Conservation (phyloP, 2,329 filamentous ascomycete genomes). For the Neocucurbitaria cava region DNA sequence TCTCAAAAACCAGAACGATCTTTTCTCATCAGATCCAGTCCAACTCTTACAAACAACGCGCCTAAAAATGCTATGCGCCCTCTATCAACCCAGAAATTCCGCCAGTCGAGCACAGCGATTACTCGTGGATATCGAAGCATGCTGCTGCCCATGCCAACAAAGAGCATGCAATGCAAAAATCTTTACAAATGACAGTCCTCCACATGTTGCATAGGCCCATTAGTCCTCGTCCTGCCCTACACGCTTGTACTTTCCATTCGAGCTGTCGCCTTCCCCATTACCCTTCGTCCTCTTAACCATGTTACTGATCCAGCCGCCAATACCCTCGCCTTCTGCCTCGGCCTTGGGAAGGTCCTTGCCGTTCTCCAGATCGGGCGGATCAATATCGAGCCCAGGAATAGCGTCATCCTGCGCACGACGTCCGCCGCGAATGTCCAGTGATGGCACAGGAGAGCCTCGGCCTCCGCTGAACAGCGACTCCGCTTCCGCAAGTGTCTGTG, state of each 20-base stretch:
- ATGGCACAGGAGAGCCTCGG: constrained; percentile 76
- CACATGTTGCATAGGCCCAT: constrained; percentile 8
- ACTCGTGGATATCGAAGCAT: constrained; percentile 36
- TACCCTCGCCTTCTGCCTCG: constrained; percentile 57
- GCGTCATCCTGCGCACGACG: constrained; percentile 59
- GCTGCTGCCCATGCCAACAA: constrained; percentile 24
- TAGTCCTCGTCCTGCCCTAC: constrained; percentile 53
- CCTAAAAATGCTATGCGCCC: constrained; percentile 33
- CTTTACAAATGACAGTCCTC: constrained; percentile 24
- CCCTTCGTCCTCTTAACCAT: constrained; percentile 65
- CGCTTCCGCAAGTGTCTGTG: constrained; percentile 76
- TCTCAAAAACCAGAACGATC: not conserved
- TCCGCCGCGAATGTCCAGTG: constrained; percentile 71
- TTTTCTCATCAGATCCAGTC: not conserved
- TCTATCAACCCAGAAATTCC: constrained; percentile 36
- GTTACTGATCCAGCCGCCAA: constrained; percentile 73
- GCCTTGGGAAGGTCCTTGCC: constrained; percentile 52
- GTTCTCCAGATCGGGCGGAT: constrained; percentile 71
- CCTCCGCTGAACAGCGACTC: constrained; percentile 79
- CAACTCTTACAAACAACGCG: constrained; percentile 16
- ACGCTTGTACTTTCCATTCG: constrained; percentile 55
- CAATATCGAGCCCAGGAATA: constrained; percentile 82
- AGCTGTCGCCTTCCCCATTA: constrained; percentile 51
- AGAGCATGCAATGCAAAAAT: constrained; percentile 26
- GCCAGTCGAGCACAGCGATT: constrained; percentile 25